phyloP scores from a whole-genome alignment of 2,329 filamentous ascomycete genomes.

The Trichoderma gracile region DNA sequence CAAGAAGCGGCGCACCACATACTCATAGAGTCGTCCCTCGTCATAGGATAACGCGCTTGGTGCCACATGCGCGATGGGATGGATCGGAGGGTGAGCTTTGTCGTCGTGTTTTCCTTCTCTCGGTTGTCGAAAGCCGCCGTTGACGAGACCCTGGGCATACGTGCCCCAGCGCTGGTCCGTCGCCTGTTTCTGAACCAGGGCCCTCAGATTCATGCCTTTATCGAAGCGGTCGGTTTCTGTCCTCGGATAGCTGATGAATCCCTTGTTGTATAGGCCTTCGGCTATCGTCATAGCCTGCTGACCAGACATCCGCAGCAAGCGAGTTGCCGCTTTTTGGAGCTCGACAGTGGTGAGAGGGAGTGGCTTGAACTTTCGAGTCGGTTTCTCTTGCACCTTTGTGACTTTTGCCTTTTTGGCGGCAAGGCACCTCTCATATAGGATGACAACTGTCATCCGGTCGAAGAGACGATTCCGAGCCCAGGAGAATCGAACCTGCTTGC shows the following conservation, averaged over 20 bases:
- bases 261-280: conserved; percentile 86
- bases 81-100: conserved; percentile 95
- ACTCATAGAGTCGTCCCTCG: conserved; percentile 84
- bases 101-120: conserved; percentile 87
- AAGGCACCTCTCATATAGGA: conserved; percentile 86
- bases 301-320: conserved; percentile 86
- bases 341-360: conserved; percentile 94
- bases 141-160: conserved; percentile 73
- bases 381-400: conserved; percentile 83
- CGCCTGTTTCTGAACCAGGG: conserved; percentile 79
- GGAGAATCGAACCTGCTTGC: conserved; percentile 76
- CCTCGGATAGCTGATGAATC: conserved; percentile 95
- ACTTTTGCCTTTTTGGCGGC: conserved; percentile 75
- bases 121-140: conserved; percentile 78
- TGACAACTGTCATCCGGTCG: conserved; percentile 75
- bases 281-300: conserved; percentile 87
- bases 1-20: conserved; percentile 86
- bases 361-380: conserved; percentile 91
- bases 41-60: conserved; percentile 63
- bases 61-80: conserved; percentile 84
- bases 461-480: conserved; percentile 86
- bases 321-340: conserved; percentile 90
- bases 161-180: conserved; percentile 74
- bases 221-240: conserved; percentile 98
- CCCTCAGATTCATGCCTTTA: conserved; percentile 78